phyloP scores from a whole-genome alignment of 2,329 filamentous ascomycete species.

The Stemphylium beticola region DNA sequence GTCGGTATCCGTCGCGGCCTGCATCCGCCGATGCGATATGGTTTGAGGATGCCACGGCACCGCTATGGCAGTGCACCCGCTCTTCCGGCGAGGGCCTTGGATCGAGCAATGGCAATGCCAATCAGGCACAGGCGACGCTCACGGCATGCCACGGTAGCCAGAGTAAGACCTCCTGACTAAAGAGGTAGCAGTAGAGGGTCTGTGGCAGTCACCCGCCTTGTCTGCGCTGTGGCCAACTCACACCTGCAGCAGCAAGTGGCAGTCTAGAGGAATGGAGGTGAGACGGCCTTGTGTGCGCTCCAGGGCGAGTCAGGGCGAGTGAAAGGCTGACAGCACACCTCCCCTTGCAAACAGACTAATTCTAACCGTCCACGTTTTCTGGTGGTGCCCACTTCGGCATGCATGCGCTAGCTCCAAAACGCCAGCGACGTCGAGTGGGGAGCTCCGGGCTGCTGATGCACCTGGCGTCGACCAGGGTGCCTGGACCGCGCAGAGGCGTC shows the following conservation, averaged over 20 bases:
- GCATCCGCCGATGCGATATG: constrained; percentile 35
- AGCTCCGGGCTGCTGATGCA: constrained; percentile 45
- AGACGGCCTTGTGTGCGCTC: constrained; percentile 33
- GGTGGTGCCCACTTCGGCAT: constrained; percentile 42
- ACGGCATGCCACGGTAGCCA: constrained; percentile 19
- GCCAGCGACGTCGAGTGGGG: constrained; percentile 39
- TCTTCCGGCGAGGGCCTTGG: constrained; percentile 36
- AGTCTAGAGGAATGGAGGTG: constrained; percentile 35
- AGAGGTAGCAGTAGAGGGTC: constrained; percentile 10
- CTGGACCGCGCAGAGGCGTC: constrained; percentile 41
- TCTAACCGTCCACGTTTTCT: constrained; percentile 48
- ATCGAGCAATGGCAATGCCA: constrained; percentile 32
- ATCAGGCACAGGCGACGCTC: constrained; percentile 31
- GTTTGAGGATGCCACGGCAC: constrained; percentile 33
- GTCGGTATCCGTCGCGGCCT: constrained; percentile 30
- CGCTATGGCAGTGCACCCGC: constrained; percentile 42
- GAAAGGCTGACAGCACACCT: constrained; percentile 49
- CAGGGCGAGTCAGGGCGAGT: constrained; percentile 44
- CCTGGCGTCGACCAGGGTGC: constrained; percentile 37
- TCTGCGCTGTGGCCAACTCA: constrained; percentile 36
- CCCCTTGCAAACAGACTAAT: constrained; percentile 35
- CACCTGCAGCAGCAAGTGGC: constrained; percentile 31
- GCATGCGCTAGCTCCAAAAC: constrained; percentile 37
- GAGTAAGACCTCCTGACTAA: constrained; percentile 17
- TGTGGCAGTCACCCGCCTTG: constrained; percentile 21